Percentiles rank a stretch among this genome's conserved stretches.
Conservation (phyloP, 2,329 filamentous ascomycete species). For the Calonectria leucothoes region DNA sequence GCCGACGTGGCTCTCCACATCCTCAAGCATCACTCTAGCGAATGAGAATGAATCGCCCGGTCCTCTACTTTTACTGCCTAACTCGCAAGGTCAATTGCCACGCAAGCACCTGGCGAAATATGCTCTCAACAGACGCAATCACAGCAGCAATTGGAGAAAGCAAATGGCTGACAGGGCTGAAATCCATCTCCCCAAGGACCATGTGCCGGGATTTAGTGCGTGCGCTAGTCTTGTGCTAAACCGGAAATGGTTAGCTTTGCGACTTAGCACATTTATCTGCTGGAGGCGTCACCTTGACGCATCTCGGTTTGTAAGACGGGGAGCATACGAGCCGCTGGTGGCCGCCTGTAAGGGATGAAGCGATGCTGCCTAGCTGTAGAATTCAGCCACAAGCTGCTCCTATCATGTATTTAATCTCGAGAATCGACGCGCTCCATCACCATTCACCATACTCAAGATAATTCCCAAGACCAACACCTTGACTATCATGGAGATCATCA, state of each 20-base stretch:
- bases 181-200: background rate
- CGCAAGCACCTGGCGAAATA: background rate
- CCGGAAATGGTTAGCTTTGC: slow-evolving; percentile 25
- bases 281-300: background rate
- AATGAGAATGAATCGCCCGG: background rate
- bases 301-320: background rate
- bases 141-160: background rate
- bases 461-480: no score
- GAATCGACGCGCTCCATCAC: background rate
- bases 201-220: background rate
- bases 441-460: background rate
- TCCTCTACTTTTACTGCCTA: no score
- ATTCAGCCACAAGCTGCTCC: background rate
- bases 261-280: slow-evolving; percentile 1
- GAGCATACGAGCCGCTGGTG: background rate
- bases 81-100: background rate
- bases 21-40: slow-evolving; percentile 14
- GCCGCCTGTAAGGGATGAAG: background rate
- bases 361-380: background rate
- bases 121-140: background rate
- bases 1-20: slow-evolving; percentile 31
- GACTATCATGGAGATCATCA: slow-evolving; percentile 36
- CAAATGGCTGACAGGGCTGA: background rate
- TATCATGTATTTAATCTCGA: background rate
- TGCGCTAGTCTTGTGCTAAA: background rate